Base-by-base conservation (phyloP, 352 stramenopile species). In the Phytophthora sojae region DNA sequence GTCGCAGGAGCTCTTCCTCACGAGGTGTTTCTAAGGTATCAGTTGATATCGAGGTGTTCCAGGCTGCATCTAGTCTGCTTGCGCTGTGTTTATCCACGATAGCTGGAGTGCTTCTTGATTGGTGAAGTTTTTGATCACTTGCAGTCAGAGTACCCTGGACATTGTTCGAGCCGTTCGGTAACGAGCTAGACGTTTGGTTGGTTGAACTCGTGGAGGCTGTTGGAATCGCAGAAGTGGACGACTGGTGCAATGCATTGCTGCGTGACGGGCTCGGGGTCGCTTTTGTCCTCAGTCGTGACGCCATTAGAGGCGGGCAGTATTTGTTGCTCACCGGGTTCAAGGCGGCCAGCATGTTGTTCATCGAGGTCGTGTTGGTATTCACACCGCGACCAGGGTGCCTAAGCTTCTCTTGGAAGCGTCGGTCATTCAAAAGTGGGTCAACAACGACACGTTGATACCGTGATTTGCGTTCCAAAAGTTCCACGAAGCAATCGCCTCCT, bases 401-500 rank as follows among this genome's bases (percentile, higher is more conserved):
- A 77, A 85, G 92, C 35, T 91, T 93, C 35, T 85, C 75, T 64
- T 92, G 83, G 54, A 92, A 92, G n/a, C 64, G 61, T 25, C 64
- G 57, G 2, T 93, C 83, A 7, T 83, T 67, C 8, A 93, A 44
- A n/a, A 90, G 55, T 4, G 82, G 83, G 26, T 93, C 83, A 3
- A 87, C 57, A 4, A 88, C 67, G 9, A 91, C 58, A 30, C 87
- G 74, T 51, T 93, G 85, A 6, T 78, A 75, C 14, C 61, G 61
- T n/a, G 76, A 74, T n/a, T 68, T 83, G 2, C 71, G 81, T n/a
- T 85, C 80, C 14, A 93, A 70, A 17, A 93, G 70, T 59, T 91
- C 85, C 1, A 89, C 78, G 23, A 91, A 91, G 9, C 73, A 79
- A 45, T 89, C 79, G 1, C 64, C 57, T n/a, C 53, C 69, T 56